Evolutionary conservation across 2,329 filamentous ascomycete species (phyloP).

Genomic region (Biscogniauxia sp.): DNA sequence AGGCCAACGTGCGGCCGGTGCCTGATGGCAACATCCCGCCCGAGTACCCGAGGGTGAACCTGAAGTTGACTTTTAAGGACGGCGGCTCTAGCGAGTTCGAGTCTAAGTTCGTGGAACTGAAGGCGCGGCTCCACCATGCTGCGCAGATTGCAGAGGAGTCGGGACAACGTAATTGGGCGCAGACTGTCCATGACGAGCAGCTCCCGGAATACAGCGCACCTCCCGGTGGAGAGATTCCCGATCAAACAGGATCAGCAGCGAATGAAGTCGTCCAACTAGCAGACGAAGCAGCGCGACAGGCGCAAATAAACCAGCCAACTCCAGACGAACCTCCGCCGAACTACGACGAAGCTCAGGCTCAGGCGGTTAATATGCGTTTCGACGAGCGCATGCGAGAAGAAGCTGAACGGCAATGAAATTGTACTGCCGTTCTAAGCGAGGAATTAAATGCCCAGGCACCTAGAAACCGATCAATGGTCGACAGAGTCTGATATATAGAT

Average conservation of each 20-base stretch:
- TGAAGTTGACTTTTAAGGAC: slow-evolving; percentile 89
- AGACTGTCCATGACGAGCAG: slow-evolving; percentile 75
- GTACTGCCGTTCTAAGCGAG: slow-evolving; percentile 22
- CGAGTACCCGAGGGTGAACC: slow-evolving; percentile 68
- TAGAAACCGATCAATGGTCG: slow-evolving; percentile 2
- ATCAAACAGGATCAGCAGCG: slow-evolving; percentile 15
- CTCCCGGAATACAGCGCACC: slow-evolving; percentile 80
- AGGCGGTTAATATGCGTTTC: slow-evolving; percentile 55
- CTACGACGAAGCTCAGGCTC: slow-evolving; percentile 88
- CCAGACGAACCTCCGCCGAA: slow-evolving; percentile 80
- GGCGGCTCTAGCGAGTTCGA: slow-evolving; percentile 94
- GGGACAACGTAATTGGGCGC: slow-evolving; percentile 50
- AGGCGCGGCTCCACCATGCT: slow-evolving; percentile 78
- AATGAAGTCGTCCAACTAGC: slow-evolving; percentile 25
- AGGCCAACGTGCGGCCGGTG: slow-evolving; percentile 75
- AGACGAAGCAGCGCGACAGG: slow-evolving; percentile 24
- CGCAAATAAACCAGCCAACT: slow-evolving; percentile 35
- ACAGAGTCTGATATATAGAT: slow-evolving; percentile 4
- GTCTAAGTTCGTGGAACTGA: slow-evolving; percentile 76
- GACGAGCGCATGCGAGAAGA: slow-evolving; percentile 74
- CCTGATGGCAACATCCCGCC: slow-evolving; percentile 78
- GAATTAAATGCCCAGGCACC: slow-evolving; percentile 4
- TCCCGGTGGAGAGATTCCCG: slow-evolving; percentile 30
- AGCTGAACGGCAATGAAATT: slow-evolving; percentile 56
- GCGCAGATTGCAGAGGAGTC: slow-evolving; percentile 71